A percentile compares a stretch with the other conserved stretches of the same genome.
Conservation (phyloP, 345 rosid species). For the Excoecaria cochinchinensis region DNA sequence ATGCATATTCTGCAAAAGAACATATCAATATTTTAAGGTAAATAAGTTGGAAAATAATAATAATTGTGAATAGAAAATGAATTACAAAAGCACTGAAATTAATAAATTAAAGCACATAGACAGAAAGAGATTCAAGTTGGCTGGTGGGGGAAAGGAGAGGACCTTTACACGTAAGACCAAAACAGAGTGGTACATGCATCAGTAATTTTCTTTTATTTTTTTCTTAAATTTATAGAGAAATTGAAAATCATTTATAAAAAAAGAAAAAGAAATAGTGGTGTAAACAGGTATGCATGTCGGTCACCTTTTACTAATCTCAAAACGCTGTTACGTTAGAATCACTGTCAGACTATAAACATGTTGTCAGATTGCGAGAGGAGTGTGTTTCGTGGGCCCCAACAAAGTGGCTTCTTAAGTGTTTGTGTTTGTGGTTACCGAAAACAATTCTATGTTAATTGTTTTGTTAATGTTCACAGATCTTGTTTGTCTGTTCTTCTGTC, state of each 20-base stretch:
- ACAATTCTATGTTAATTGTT: background rate
- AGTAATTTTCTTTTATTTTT: background rate
- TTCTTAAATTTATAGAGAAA: background rate
- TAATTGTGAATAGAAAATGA: background rate
- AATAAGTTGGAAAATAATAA: no score
- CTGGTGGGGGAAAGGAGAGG: background rate
- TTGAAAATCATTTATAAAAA: background rate
- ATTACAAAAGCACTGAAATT: background rate
- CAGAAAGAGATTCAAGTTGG: conserved; percentile 17
- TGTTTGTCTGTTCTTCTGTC: background rate
- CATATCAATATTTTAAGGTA: no score
- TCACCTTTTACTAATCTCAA: conserved; percentile 24
- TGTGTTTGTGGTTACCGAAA: conserved; percentile 17
- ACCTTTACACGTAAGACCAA: conserved; percentile 23
- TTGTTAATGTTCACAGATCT: background rate
- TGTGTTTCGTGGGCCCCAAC: conserved; percentile 3
- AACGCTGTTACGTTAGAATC: conserved; percentile 15
- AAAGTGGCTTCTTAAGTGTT: background rate
- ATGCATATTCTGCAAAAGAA: conserved; percentile 64
- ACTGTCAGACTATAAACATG: conserved; percentile 14
- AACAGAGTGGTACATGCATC: background rate
- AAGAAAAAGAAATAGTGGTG: background rate
- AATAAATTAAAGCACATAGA: background rate
- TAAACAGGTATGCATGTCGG: conserved; percentile 18
- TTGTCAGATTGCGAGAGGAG: conserved; percentile 5